Percentiles rank a stretch among this genome's conserved stretches.
phyloP scores from a whole-genome alignment of 768 basidiomycete species.

The Lactarius hatsudake region DNA sequence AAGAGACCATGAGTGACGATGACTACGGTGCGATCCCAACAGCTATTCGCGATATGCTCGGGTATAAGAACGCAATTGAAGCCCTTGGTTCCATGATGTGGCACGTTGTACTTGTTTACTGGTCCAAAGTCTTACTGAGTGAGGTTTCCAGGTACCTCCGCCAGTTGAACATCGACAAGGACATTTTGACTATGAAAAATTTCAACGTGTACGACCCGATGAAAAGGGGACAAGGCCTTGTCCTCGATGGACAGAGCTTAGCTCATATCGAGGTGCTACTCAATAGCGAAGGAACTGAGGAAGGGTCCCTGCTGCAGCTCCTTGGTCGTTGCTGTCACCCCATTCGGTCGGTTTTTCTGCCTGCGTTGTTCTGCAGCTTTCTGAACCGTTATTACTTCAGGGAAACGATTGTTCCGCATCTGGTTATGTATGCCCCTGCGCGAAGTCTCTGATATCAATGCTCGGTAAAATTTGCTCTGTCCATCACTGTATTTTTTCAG shows the following conservation, averaged over 20 bases:
- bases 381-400: slow-evolving; percentile 38
- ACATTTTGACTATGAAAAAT: slow-evolving; percentile 92
- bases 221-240: slow-evolving; percentile 78
- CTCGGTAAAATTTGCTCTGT: slow-evolving; percentile 50
- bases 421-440: slow-evolving; percentile 95
- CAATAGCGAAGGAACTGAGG: slow-evolving; percentile 92
- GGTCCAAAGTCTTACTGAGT: background rate
- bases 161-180: slow-evolving; percentile 93
- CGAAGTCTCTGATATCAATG: slow-evolving; percentile 80
- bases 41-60: slow-evolving; percentile 70
- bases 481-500: background rate
- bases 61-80: slow-evolving; percentile 66
- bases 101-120: slow-evolving; percentile 41
- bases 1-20: slow-evolving; percentile 49
- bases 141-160: slow-evolving; percentile 61
- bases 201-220: slow-evolving; percentile 98
- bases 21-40: slow-evolving; percentile 52
- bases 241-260: slow-evolving; percentile 92
- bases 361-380: background rate
- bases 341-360: slow-evolving; percentile 63
- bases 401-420: slow-evolving; percentile 92
- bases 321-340: slow-evolving; percentile 83
- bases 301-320: slow-evolving; percentile 83
- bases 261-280: slow-evolving; percentile 91
- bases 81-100: slow-evolving; percentile 92